phyloP scores from a whole-genome alignment of 441 rosid genomes.

The Metrosideros polymorpha region DNA sequence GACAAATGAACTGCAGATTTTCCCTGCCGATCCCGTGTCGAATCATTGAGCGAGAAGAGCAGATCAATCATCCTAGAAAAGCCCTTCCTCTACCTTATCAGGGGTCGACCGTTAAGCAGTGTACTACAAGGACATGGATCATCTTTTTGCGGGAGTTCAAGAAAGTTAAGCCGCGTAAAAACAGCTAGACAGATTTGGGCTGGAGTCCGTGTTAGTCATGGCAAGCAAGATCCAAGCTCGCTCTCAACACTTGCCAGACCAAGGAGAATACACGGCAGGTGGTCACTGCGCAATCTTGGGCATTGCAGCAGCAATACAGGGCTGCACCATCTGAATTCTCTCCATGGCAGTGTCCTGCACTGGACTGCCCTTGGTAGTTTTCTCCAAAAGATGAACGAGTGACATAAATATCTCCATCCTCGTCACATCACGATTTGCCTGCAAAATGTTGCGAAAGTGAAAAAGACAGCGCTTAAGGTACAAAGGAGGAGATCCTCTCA shows the following conservation, averaged over 20 bases:
- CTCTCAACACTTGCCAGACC: slow-evolving; percentile 46
- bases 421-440: slow-evolving; percentile 86
- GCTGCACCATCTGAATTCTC: slow-evolving; percentile 38
- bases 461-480: background rate
- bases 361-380: slow-evolving; percentile 43
- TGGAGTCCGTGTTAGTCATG: slow-evolving; percentile 45
- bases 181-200: slow-evolving; percentile 11
- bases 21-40: background rate
- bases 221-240: slow-evolving; percentile 28
- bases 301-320: slow-evolving; percentile 45
- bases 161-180: slow-evolving; percentile 16
- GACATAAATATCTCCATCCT: slow-evolving; percentile 93
- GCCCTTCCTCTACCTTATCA: background rate
- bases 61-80: background rate
- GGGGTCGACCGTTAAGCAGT: background rate
- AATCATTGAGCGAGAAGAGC: background rate
- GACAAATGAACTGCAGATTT: background rate
- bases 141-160: slow-evolving; percentile 1
- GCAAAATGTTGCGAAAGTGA: background rate
- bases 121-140: background rate
- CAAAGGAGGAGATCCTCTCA: background rate
- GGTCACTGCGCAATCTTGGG: slow-evolving; percentile 31
- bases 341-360: slow-evolving; percentile 32
- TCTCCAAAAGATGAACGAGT: slow-evolving; percentile 71
- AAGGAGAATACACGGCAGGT: background rate